These are phyloP conservation scores for Thraustochytrium sp. DNA, from an alignment of 352 stramenopile genomes.

Conservation along the genomic window DNA sequence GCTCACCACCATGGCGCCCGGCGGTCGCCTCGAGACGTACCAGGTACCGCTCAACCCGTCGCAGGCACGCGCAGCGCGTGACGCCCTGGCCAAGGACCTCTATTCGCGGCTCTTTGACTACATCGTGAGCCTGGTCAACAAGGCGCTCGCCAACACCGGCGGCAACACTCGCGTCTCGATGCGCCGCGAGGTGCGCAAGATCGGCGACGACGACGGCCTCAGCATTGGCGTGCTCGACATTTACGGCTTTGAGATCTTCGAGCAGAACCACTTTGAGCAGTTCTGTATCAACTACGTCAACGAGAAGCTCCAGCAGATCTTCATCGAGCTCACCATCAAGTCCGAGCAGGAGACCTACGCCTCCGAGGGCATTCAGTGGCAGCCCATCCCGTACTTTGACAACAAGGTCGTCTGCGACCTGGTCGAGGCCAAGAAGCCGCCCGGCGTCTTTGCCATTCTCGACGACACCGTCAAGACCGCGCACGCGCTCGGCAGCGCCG, in stretches of 20 bases:
- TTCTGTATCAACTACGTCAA: constrained; percentile 87
- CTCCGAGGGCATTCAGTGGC: constrained; percentile 82
- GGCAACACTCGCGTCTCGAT: constrained; percentile 50
- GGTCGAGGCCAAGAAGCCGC: constrained; percentile 70
- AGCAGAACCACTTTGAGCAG: constrained; percentile 81
- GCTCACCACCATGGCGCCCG: constrained; percentile 48
- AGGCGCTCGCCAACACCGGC: constrained; percentile 55
- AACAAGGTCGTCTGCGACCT: constrained; percentile 78
- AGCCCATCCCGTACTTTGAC: constrained; percentile 81
- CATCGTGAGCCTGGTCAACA: constrained; percentile 74
- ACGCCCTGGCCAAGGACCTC: constrained; percentile 72
- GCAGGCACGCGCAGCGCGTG: constrained; percentile 33
- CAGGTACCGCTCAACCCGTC: constrained; percentile 48
- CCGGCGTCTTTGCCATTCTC: constrained; percentile 75
- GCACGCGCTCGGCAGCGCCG: constrained; percentile 14
- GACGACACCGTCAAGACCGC: constrained; percentile 68
- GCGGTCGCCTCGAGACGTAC: constrained; percentile 50
- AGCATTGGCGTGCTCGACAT: constrained; percentile 79
- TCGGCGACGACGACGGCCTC: constrained; percentile 44
- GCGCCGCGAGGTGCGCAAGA: not conserved
- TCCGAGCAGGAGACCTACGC: constrained; percentile 78
- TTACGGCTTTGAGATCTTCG: constrained; percentile 83
- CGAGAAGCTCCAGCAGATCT: constrained; percentile 85
- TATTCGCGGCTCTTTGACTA: constrained; percentile 82
- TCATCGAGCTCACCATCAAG: constrained; percentile 80